Evolutionary conservation across 306 rosid species (phyloP), one percentile per base, ranked within the genome.

Genomic region (Rubus parviflorus): DNA sequence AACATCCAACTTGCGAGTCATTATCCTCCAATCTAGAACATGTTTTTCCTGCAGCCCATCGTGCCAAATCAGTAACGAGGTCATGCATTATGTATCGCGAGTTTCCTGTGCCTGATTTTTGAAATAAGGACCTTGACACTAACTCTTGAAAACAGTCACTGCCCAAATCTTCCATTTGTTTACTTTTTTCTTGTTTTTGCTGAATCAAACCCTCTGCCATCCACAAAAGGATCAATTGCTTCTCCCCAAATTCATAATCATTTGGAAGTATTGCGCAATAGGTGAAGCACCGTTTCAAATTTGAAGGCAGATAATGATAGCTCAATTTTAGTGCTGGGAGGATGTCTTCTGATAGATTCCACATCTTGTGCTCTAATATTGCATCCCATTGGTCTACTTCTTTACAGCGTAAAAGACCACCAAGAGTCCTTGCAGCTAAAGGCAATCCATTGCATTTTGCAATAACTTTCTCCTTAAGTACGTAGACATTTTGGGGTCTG

Each of bases 391-490:
- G 58, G 4, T 0, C 45, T 5, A 16, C 20, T 54, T 58, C 65
- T 17, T 51, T 72, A 0, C 42, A 6, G 4, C 64, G 74, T 37
- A 83, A 45, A 42, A 83, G 69, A 8, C 79, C 73, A 19, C 82
- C 80, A 37, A 73, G 57, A 0, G 75, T 37, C 42, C 74, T 68
- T 13, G 77, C 77, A 2, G 81, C 85, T 49, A 84, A 30, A 1
- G 87, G 87, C 46, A 84, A 43, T 2, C 87, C 87, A 58, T 60
- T 52, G 13, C 84, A 80, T 19, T 68, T 84, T 1, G 10, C 20
- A 11, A 68, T 1, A 58, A 58, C 23, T 5, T 58, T 58, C 7
- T 10, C 0, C 0, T 13, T 4, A 22, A 58, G 64, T 2, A 69
- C n/a, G 41, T 62, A 16, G 7, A 80, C 22, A 7, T 3, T 20